phyloP scores from a whole-genome alignment of 352 stramenopile genomes.

The Phytophthora ohioensis region DNA sequence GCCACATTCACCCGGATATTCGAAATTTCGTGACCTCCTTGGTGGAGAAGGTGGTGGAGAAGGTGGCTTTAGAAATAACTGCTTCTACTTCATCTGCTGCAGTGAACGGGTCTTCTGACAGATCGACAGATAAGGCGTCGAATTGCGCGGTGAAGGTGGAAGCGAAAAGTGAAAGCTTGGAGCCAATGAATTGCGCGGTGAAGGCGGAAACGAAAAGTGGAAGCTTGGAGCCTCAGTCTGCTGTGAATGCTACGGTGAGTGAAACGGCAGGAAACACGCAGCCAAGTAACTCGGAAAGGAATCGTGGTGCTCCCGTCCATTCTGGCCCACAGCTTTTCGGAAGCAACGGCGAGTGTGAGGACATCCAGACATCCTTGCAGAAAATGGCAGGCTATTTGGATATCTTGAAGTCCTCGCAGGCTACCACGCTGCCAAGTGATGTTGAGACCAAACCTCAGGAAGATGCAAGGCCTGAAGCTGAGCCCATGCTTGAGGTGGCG shows the following conservation, averaged over 20 bases:
- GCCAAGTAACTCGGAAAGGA: not conserved
- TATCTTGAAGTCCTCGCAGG: slow-evolving; percentile 21
- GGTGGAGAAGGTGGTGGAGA: slow-evolving; percentile 28
- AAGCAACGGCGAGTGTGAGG: slow-evolving; percentile 50
- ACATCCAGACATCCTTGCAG: slow-evolving; percentile 60
- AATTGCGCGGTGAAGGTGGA: slow-evolving; percentile 4
- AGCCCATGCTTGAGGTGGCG: slow-evolving; percentile 7
- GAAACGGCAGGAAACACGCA: not conserved
- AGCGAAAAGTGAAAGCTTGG: slow-evolving; percentile 6
- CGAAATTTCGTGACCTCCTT: slow-evolving; percentile 23
- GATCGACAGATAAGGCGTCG: slow-evolving; percentile 3
- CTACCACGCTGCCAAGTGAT: slow-evolving; percentile 4
- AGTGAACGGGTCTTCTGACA: slow-evolving; percentile 7
- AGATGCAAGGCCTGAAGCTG: not conserved
- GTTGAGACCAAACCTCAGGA: not conserved
- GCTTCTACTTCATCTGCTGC: not conserved
- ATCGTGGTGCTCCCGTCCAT: not conserved
- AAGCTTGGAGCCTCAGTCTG: not conserved
- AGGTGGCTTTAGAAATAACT: slow-evolving; percentile 10
- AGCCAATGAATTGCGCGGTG: slow-evolving; percentile 3
- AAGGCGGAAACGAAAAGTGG: slow-evolving; percentile 4
- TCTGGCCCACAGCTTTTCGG: slow-evolving; percentile 42
- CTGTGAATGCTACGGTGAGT: not conserved
- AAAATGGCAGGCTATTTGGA: slow-evolving; percentile 38
- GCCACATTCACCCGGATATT: slow-evolving; percentile 22